A percentile compares a stretch with the other conserved stretches of the same genome.
Evolutionary conservation across 805 yeast genomes (phyloP).

Genomic region (Wickerhamiella brachini): DNA sequence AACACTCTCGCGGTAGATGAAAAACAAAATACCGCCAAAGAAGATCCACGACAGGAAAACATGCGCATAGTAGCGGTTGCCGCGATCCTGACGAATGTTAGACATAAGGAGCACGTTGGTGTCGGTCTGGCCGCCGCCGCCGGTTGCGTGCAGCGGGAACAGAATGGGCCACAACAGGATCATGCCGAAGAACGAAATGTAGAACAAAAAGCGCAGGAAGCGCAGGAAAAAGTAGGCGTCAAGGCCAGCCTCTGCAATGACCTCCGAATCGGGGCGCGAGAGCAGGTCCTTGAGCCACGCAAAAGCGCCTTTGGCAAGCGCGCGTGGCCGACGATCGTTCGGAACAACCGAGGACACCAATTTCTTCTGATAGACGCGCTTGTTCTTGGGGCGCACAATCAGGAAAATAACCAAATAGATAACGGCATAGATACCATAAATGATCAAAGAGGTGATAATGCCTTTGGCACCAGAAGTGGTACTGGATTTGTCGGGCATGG

Average conservation of each 20-base stretch:
- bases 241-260: constrained; percentile 79
- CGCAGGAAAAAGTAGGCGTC: constrained; percentile 88
- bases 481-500: not conserved
- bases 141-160: constrained; percentile 71
- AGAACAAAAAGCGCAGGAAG: constrained; percentile 46
- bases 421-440: constrained; percentile 55
- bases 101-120: constrained; percentile 66
- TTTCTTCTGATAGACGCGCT: constrained; percentile 75
- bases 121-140: constrained; percentile 41
- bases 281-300: constrained; percentile 57
- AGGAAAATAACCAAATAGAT: constrained; percentile 50
- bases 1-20: constrained; percentile 69
- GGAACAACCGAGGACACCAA: constrained; percentile 46
- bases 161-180: constrained; percentile 48
- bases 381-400: constrained; percentile 48
- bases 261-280: constrained; percentile 54
- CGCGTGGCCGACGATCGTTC: constrained; percentile 39
- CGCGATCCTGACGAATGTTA: constrained; percentile 39
- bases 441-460: constrained; percentile 50
- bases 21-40: constrained; percentile 54
- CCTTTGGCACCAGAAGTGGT: not conserved
- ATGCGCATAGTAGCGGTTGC: constrained; percentile 68
- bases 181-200: constrained; percentile 42
- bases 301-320: constrained; percentile 53
- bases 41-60: constrained; percentile 68